Percentiles rank a stretch among this genome's conserved stretches.
These are phyloP conservation scores for Candida frijolesensis DNA, from an alignment of 1,139 yeast species.

Conservation along the genomic window DNA sequence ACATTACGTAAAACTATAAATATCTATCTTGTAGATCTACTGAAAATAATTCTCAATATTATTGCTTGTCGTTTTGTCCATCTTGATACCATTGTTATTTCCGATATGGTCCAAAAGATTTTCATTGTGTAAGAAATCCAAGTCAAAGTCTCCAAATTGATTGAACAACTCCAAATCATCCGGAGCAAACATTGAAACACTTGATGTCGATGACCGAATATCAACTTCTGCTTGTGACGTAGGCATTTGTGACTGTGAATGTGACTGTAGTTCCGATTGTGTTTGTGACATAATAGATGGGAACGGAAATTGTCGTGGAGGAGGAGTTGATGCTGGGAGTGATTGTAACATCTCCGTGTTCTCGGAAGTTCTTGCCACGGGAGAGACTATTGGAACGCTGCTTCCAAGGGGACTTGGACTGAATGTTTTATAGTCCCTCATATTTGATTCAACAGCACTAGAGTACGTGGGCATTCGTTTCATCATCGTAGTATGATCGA, in stretches of 20 bases:
- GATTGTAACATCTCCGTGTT: constrained; percentile 3
- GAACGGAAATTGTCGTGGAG: neutral
- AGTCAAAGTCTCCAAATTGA: constrained; percentile 25
- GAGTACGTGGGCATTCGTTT: constrained; percentile 19
- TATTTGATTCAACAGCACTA: constrained; percentile 28
- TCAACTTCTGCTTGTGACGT: neutral
- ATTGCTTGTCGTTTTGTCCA: neutral
- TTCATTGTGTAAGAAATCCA: constrained; percentile 38
- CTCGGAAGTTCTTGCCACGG: neutral
- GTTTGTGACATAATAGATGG: constrained; percentile 1
- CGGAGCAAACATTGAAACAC: constrained; percentile 1
- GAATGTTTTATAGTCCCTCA: constrained; percentile 20
- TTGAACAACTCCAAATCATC: constrained; percentile 14
- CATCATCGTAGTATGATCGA: constrained; percentile 28
- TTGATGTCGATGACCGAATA: neutral
- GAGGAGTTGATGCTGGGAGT: constrained; percentile 9
- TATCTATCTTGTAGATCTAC: neutral
- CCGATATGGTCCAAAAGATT: constrained; percentile 21
- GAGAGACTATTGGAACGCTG: constrained; percentile 5
- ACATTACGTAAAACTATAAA: neutral
- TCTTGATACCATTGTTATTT: constrained; percentile 2
- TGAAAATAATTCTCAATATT: constrained; percentile 4
- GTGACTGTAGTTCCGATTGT: neutral
- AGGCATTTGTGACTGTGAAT: neutral
- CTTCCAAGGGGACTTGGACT: constrained; percentile 13